phyloP scores from a whole-genome alignment of 1,284 basidiomycete species.

The Tilletiaria anomala region DNA sequence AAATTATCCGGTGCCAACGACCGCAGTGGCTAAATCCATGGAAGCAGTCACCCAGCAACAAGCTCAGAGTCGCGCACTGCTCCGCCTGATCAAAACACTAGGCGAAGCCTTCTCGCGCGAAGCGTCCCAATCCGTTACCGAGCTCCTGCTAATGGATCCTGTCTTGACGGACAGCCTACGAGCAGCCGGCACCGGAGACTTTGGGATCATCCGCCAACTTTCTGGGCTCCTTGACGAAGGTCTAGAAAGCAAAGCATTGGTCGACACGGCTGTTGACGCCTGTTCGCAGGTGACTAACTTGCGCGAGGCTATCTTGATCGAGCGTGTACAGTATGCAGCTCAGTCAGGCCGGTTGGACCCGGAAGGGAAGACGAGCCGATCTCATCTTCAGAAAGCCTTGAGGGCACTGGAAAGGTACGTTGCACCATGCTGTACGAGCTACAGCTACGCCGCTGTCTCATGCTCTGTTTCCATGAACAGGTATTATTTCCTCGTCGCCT shows the following conservation, averaged over 20 bases:
- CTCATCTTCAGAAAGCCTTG: background rate
- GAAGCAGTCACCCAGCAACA: conserved; percentile 53
- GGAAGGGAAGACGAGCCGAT: background rate
- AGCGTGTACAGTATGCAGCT: conserved; percentile 24
- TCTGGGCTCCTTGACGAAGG: conserved; percentile 34
- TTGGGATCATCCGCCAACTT: conserved; percentile 30
- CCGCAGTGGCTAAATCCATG: background rate
- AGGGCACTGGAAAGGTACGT: background rate
- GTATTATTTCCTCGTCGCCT: conserved; percentile 84
- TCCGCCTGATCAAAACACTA: conserved; percentile 68
- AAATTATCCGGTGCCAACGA: no score
- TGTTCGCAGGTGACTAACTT: conserved; percentile 34
- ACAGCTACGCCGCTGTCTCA: no score
- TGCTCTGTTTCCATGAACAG: conserved; percentile 38
- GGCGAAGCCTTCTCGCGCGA: conserved; percentile 52
- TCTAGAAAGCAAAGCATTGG: conserved; percentile 27
- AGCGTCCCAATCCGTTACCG: conserved; percentile 25
- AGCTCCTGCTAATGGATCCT: conserved; percentile 29
- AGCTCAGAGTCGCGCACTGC: conserved; percentile 62
- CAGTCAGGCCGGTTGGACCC: conserved; percentile 3
- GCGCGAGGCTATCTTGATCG: conserved; percentile 30
- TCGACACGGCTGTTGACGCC: conserved; percentile 33
- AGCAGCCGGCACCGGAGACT: conserved; percentile 32
- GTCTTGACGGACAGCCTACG: conserved; percentile 26
- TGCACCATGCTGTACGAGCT: no score